Base-by-base conservation (phyloP, 2,329 filamentous ascomycete genomes). In the Colletotrichum brevisporum region DNA sequence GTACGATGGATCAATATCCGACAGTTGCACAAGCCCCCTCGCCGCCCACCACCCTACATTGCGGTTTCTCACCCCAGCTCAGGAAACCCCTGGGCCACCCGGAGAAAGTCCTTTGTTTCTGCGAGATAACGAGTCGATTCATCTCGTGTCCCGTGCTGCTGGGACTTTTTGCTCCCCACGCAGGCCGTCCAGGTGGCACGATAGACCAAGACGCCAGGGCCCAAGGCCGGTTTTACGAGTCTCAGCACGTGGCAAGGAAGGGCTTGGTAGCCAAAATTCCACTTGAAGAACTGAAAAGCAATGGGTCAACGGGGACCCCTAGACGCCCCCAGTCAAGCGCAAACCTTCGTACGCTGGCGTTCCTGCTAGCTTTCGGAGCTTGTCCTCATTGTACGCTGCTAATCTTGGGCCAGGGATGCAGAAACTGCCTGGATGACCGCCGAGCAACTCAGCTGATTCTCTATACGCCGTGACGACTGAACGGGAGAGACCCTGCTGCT, bases 231-330 rank as follows among this genome's bases (percentile, higher is more conserved):
- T 51, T 66, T 55, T 56, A 45, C 43, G 24, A 60, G 43, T 55
- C 26, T 16, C 51, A 48, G 50, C 67, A 69, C 67, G 67, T 69
- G 67, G 62, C 62, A 67, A 61, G 62, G 62, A 60, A 66, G 62
- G 66, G 62, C 67, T 51, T 69, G 55, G 45, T 47, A 55, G 62
- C 51, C 51, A 58, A 36, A 54, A 24, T 64, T 39, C 50, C 27
- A 53, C 53, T 36, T 64, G 65, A 69, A 69, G 61, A 69, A 65
- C 54, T 21, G 39, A 65, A 57, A 63, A 54, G 54, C 48, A 43
- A 57, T 51, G 39, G 51, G 43, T 39, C 53, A 63, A 56, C 43
- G 63, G 31, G 48, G 51, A 59, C 61, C 66, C 54, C 54, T 48
- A 48, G 43, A 45, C 39, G 15, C 16, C 27, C 36, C 24, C 48